phyloP scores from a whole-genome alignment of 331 rosid genomes.

The Quercus lobata region DNA sequence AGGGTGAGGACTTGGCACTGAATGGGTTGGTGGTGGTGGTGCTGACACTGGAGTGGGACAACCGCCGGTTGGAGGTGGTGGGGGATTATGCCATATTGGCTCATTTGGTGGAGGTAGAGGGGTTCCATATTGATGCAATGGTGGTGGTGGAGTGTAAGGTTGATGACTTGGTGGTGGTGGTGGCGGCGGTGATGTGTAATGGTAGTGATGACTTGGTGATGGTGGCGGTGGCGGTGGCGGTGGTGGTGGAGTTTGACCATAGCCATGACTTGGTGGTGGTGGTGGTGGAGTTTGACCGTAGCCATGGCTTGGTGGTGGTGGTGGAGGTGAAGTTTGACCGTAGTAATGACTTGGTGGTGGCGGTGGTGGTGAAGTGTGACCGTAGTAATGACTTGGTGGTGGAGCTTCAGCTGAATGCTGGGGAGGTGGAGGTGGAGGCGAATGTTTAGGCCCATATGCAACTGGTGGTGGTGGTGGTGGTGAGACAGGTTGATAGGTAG shows the following conservation, averaged over 20 bases:
- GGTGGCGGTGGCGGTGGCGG: neutral
- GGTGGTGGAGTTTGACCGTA: neutral
- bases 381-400: neutral
- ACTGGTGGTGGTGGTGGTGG: constrained; percentile 16
- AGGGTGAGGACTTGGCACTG: neutral
- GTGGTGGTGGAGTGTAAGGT: neutral
- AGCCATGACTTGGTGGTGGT: neutral
- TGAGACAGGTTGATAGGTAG: too few species aligned
- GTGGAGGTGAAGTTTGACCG: constrained; percentile 7
- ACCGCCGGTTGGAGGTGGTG: constrained; percentile 15
- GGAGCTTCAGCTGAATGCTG: neutral
- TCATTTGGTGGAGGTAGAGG: neutral
- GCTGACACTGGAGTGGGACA: constrained; percentile 20
- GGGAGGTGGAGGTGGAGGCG: neutral
- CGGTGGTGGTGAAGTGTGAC: neutral
- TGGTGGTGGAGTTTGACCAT: neutral
- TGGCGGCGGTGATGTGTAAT: neutral
- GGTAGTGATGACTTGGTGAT: neutral
- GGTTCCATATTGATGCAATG: neutral
- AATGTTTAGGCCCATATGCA: neutral
- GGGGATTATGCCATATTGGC: neutral
- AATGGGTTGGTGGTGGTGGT: constrained; percentile 17
- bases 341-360: constrained; percentile 9
- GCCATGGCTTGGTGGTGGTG: neutral
- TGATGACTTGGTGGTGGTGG: neutral